Percentiles rank a stretch among this genome's conserved stretches.
phyloP scores from a whole-genome alignment of 805 yeast species.

The Monosporozyma aquatica region DNA sequence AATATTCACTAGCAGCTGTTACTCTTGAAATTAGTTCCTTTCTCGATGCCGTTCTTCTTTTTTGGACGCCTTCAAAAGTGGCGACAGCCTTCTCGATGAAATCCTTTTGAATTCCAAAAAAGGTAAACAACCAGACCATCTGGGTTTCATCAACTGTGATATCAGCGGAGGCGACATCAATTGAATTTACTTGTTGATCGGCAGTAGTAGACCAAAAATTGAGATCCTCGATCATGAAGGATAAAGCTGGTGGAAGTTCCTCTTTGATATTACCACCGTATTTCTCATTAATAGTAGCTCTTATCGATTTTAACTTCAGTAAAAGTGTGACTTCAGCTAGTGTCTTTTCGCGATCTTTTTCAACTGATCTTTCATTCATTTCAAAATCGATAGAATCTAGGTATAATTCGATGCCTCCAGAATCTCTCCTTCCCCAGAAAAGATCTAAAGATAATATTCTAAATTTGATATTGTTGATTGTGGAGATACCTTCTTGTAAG shows the following conservation, averaged over 20 bases:
- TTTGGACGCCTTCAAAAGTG: slow-evolving; percentile 6
- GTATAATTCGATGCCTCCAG: slow-evolving; percentile 15
- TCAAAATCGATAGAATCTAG: slow-evolving; percentile 20
- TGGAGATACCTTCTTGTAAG: slow-evolving; percentile 18
- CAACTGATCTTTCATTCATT: slow-evolving; percentile 13
- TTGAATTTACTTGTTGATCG: slow-evolving; percentile 17
- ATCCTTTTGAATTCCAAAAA: slow-evolving; percentile 10
- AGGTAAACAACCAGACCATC: slow-evolving; percentile 29
- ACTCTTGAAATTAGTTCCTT: slow-evolving; percentile 35
- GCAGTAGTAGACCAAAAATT: slow-evolving; percentile 24
- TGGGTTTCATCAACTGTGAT: slow-evolving; percentile 29
- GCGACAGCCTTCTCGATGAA: slow-evolving; percentile 8
- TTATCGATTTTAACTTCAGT: slow-evolving; percentile 14
- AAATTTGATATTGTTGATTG: slow-evolving; percentile 12
- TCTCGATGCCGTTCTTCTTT: slow-evolving; percentile 13
- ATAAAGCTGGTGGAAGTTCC: slow-evolving; percentile 23
- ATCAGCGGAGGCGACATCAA: slow-evolving; percentile 27
- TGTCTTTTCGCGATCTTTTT: slow-evolving; percentile 12
- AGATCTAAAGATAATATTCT: slow-evolving; percentile 14
- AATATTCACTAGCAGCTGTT: slow-evolving; percentile 40
- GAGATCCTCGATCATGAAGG: slow-evolving; percentile 21
- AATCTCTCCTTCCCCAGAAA: slow-evolving; percentile 15
- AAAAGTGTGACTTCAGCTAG: slow-evolving; percentile 12
- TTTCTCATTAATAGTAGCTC: slow-evolving; percentile 14
- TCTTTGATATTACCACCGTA: slow-evolving; percentile 5